These are phyloP conservation scores for Tuber umbilicatum DNA, from an alignment of 495 filamentous ascomycete species.

Conservation along the genomic window DNA sequence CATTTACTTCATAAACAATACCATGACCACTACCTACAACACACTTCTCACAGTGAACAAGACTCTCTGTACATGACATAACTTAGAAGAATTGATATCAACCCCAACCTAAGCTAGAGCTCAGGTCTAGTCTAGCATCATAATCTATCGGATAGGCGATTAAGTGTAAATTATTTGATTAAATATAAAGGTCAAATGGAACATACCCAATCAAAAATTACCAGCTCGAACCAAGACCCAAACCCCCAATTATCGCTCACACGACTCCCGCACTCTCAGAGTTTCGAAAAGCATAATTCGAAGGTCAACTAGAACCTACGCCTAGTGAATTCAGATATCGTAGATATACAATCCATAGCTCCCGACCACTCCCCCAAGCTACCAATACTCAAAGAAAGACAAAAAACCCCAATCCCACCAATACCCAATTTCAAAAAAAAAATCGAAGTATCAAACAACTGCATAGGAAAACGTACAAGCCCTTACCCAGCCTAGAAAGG, in stretches of 20 bases:
- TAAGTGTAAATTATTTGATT: too few relatives aligned
- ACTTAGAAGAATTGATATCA: neutral
- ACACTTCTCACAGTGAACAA: too few relatives aligned
- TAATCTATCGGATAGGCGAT: too few relatives aligned
- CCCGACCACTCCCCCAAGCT: neutral
- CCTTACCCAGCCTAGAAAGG: neutral
- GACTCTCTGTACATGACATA: neutral
- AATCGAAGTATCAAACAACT: neutral
- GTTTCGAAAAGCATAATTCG: neutral
- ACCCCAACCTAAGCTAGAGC: neutral
- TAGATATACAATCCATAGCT: neutral
- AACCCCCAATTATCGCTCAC: neutral
- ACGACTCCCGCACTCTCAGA: neutral
- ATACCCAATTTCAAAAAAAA: neutral
- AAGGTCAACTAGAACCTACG: neutral
- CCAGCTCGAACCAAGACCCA: neutral
- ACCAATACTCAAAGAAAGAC: neutral
- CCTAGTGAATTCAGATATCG: neutral
- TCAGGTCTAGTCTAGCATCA: neutral
- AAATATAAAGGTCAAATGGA: neutral
- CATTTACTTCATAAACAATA: too few relatives aligned
- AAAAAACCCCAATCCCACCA: neutral
- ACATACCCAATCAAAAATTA: neutral
- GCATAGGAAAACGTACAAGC: neutral
- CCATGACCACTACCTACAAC: too few relatives aligned